Base-by-base conservation (phyloP, 306 rosid species). In the Pueraria montana region DNA sequence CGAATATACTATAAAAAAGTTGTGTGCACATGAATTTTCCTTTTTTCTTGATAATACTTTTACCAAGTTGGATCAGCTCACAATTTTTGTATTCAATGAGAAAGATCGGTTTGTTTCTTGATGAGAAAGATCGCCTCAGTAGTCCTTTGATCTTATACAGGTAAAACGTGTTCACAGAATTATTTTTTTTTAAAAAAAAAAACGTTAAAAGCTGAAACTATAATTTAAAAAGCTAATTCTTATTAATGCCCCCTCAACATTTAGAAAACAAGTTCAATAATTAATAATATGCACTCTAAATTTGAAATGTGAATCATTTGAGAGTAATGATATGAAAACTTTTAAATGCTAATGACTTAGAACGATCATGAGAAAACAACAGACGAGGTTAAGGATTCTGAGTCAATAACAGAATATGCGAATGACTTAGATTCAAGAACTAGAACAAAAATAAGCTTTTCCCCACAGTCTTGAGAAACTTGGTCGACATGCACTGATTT, bases 401-500 rank as follows among this genome's bases (percentile, higher is more conserved):
- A 58, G 64, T 74, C 79, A 34, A 26, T 18, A 38, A 48, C 68
- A 9, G 30, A 78, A 24, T 20, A 53, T 3, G 26, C 24, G 2
- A 72, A 74, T 55, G 62, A 78, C 55, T 74, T 58, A 50, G 68
- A 70, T 52, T 43, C 50, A 61, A 56, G 34, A 24, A 68, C 62
- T 61, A 40, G 68, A 74, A 68, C 63, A 80, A 75, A 56, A 81
- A 64, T 24, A 40, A 30, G 72, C 67, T 56, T 32, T 48, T 74
- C 80, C 8, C 48, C 63, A 24, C 52, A 66, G 72, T 17, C 16
- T 11, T 45, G 53, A 46, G 69, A 73, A 43, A 86, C 62, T 11
- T 10, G 38, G 72, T 20, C 49, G 24, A 80, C 78, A 71, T 23
- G 68, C 77, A 80, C 84, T 14, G 74, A 67, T 56, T 66, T 63